phyloP scores from a whole-genome alignment of 73 alveolate genomes.

The Tetrahymena malaccensis region DNA sequence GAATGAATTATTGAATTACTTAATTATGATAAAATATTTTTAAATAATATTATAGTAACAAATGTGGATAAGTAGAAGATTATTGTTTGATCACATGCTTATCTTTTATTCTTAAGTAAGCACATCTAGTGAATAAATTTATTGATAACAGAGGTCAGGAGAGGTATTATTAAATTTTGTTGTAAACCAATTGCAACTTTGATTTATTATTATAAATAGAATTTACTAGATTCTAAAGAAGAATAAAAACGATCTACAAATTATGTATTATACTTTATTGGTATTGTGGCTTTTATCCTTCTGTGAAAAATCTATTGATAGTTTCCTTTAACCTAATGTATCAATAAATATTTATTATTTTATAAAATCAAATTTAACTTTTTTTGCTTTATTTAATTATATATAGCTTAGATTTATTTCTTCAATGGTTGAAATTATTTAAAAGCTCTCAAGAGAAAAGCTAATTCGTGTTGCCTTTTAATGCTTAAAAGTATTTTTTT shows the following conservation, averaged over 20 bases:
- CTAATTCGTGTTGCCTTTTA: slow-evolving; percentile 19
- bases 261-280: slow-evolving; percentile 15
- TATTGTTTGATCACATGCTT: neutral
- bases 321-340: slow-evolving; percentile 5
- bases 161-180: neutral
- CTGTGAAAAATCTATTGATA: neutral
- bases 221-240: neutral
- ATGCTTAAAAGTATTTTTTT: neutral
- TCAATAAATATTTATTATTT: neutral
- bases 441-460: slow-evolving; percentile 37
- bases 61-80: neutral
- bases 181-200: neutral
- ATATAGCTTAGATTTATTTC: neutral
- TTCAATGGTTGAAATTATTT: slow-evolving; percentile 9
- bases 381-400: neutral
- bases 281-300: slow-evolving; percentile 24
- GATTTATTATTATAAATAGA: neutral
- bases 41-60: neutral
- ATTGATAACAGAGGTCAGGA: neutral
- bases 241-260: slow-evolving; percentile 13
- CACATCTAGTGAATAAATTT: neutral
- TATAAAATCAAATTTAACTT: neutral
- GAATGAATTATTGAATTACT: no score
- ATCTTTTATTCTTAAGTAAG: neutral
- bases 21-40: no score